phyloP scores from a whole-genome alignment of 768 basidiomycete species.

The Kwoniella pini region DNA sequence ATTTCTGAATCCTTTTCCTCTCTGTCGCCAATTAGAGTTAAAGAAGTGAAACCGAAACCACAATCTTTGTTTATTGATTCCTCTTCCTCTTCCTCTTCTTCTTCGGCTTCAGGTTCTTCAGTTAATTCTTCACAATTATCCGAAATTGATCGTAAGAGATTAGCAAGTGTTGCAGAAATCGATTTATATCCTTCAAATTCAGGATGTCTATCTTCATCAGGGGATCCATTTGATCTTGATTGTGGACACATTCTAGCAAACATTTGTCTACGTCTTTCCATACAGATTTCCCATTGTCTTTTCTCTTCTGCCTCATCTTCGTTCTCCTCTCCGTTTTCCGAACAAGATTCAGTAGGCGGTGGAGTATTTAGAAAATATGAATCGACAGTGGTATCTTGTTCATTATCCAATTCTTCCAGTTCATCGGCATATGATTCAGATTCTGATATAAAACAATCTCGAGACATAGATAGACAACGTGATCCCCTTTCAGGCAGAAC shows the following conservation, averaged over 20 bases:
- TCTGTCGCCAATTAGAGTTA: not conserved
- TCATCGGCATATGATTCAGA: constrained; percentile 1
- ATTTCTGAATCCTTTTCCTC: constrained; percentile 10
- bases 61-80: constrained; percentile 1
- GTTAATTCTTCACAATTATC: not conserved
- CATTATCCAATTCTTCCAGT: constrained; percentile 5
- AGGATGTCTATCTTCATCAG: constrained; percentile 16
- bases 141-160: not conserved
- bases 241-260: constrained; percentile 40
- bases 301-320: constrained; percentile 26
- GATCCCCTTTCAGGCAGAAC: constrained; percentile 75
- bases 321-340: constrained; percentile 12
- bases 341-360: constrained; percentile 15
- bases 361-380: constrained; percentile 18
- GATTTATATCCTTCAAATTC: constrained; percentile 47
- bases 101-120: constrained; percentile 1
- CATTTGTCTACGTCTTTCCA: constrained; percentile 49
- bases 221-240: not conserved
- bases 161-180: constrained; percentile 38
- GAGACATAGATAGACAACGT: constrained; percentile 12
- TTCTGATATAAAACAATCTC: constrained; percentile 18
- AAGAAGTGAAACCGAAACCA: constrained; percentile 8
- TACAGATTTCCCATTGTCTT: constrained; percentile 50
- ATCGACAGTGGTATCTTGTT: constrained; percentile 5
- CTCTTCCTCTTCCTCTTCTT: constrained; percentile 5